Conservation (phyloP, 345 rosid genomes). For the Abelmoschus esculentus region DNA sequence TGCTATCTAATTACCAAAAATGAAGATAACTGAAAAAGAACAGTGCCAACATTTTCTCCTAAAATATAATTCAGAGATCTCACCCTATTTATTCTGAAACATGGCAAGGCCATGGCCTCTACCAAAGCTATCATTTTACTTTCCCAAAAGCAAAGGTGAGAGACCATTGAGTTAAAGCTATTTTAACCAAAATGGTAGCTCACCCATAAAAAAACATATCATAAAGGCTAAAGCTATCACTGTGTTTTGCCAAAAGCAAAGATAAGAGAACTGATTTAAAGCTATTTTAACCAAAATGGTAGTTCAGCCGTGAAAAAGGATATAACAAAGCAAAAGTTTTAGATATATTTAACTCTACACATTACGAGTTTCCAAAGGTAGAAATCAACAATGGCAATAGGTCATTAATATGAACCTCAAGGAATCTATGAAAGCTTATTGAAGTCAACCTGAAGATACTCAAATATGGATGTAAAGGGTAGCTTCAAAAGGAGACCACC, state of each 20-base stretch:
- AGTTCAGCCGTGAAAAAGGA: background rate
- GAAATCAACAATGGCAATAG: background rate
- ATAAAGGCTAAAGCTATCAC: background rate
- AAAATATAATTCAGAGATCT: background rate
- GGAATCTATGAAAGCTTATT: background rate
- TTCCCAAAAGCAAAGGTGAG: background rate
- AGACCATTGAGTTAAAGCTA: too few relatives aligned
- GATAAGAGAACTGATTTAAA: background rate
- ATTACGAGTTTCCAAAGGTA: background rate
- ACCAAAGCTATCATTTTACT: too few relatives aligned
- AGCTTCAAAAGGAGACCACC: conserved; percentile 61
- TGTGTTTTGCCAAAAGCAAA: background rate
- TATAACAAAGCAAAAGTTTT: background rate
- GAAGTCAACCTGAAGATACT: conserved; percentile 71
- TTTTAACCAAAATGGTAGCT: too few relatives aligned
- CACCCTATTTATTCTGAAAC: background rate
- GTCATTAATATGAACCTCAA: background rate
- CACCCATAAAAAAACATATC: too few relatives aligned
- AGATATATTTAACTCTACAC: background rate
- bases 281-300: background rate
- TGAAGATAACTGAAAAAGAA: background rate
- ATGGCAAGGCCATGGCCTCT: background rate
- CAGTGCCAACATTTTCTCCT: background rate
- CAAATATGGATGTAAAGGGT: conserved; percentile 83
- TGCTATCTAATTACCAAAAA: background rate